Evolutionary conservation across 148 eudicot genomes (phyloP), one percentile per base, ranked within the genome.

Genomic region (Euryodendron excelsum): DNA sequence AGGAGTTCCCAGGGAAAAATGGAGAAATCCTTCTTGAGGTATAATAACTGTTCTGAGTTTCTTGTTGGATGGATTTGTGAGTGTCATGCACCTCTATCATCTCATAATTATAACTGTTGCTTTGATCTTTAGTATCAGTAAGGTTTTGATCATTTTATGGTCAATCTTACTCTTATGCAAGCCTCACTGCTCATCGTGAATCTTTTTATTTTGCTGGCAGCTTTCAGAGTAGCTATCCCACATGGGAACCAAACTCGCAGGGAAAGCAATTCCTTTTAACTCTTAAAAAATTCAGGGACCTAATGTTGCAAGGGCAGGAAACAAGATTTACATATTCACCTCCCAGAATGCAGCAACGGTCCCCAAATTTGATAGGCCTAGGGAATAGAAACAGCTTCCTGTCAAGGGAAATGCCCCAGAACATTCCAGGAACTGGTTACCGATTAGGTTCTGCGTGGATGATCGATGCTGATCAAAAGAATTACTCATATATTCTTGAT

Each of bases 11-110:
- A 96, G 77, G 99, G 99, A 34, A 96, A 96, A 87, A 85, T 96
- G 99, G 99, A 96, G 85, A 96, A 96, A 79, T 96, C 99, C 30
- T 90, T 96, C 87, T 80, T 91, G 84, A 93, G 99, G 99, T 86
- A 87, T 28, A 68, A 52, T 66, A 9, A 17, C 27, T 28, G 56
- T 68, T n/a, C n/a, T 4, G 18, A 50, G 17, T 62, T 64, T 47
- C 66, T 28, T 0, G 5, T 39, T 39, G 37, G 48, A 15, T 39
- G 33, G n/a, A 58, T 73, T 33, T 1, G 25, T 9, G 9, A 28
- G 3, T 0, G 27, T 23, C 15, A 10, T 70, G 36, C 55, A 70
- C 58, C 33, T 45, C 9, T 18, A 41, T 41, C 18, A 9, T 68
- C 50, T 23, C 52, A 23, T 66, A 37, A 37, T 68, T 41, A 21